A percentile compares a stretch with the other conserved stretches of the same genome.
phyloP scores from a whole-genome alignment of 2,329 filamentous ascomycete genomes.

The Sarocladiaceae sp. region DNA sequence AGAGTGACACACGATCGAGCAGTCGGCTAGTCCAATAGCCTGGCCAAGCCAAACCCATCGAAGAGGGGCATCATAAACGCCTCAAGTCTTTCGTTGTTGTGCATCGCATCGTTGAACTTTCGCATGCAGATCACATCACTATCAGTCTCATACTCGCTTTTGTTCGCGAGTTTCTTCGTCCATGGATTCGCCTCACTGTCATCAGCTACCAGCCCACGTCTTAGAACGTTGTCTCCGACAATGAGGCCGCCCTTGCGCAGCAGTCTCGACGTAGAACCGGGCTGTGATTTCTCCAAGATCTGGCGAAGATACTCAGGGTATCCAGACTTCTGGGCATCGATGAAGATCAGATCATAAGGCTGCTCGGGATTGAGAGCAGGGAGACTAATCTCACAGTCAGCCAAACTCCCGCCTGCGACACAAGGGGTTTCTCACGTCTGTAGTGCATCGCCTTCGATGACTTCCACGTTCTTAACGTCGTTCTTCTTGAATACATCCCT shows the following conservation, averaged over 20 bases:
- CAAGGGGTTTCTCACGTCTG: constrained; percentile 32
- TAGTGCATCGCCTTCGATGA: constrained; percentile 42
- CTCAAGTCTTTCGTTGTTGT: constrained; percentile 32
- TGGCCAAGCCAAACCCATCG: constrained; percentile 36
- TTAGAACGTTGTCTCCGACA: constrained; percentile 51
- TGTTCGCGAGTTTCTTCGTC: constrained; percentile 13
- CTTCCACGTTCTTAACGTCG: constrained; percentile 39
- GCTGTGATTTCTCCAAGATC: constrained; percentile 38
- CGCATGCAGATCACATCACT: constrained; percentile 24
- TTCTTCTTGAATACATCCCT: constrained; percentile 32
- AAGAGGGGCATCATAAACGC: constrained; percentile 37
- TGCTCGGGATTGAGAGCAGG: constrained; percentile 27
- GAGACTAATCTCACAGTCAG: constrained; percentile 19
- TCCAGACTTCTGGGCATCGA: constrained; percentile 50
- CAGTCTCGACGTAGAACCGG: constrained; percentile 33
- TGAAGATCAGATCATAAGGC: constrained; percentile 51
- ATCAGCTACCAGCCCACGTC: constrained; percentile 42
- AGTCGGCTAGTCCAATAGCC: constrained; percentile 32
- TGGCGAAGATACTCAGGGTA: constrained; percentile 44
- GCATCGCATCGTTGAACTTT: constrained; percentile 30
- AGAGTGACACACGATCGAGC: too few relatives aligned
- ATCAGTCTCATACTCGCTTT: constrained; percentile 17
- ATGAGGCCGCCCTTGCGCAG: constrained; percentile 46
- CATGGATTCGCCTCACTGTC: constrained; percentile 31
- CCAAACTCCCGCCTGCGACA: neutral